A percentile compares a stretch with the other conserved stretches of the same genome.
These are phyloP conservation scores for Penicillium polonicum DNA, from an alignment of 2,329 filamentous ascomycete genomes.

Conservation along the genomic window DNA sequence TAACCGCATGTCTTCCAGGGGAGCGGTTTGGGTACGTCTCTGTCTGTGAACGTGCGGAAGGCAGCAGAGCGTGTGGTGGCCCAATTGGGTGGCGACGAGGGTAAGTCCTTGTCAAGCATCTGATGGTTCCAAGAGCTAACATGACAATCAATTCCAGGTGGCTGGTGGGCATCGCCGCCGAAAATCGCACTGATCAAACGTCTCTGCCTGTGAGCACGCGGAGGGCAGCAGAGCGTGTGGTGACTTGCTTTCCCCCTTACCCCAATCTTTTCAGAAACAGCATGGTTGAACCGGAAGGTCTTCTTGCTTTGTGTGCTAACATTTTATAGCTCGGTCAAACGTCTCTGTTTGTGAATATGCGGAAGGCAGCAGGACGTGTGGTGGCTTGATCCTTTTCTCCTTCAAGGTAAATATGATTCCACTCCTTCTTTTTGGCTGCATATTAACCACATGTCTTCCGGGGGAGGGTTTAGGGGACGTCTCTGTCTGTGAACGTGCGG, in stretches of 20 bases:
- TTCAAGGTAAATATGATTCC: too few species aligned
- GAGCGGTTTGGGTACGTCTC: not conserved
- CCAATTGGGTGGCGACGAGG: not conserved
- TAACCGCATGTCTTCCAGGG: too few species aligned
- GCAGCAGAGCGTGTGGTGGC: not conserved
- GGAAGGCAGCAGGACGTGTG: too few species aligned
- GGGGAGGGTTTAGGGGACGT: not conserved
- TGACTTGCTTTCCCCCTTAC: not conserved
- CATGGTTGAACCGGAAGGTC: not conserved
- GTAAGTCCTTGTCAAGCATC: not conserved
- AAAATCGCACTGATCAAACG: not conserved
- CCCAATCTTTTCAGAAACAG: not conserved
- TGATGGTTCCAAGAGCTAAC: not conserved
- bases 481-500: not conserved
- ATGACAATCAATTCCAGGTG: not conserved
- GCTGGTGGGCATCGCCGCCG: not conserved
- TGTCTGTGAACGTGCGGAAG: not conserved
- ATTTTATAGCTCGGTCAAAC: not conserved
- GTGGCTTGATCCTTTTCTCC: too few species aligned
- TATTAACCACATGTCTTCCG: too few species aligned
- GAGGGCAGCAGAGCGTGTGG: not conserved
- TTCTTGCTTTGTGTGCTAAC: not conserved
- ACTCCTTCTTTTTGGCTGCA: too few species aligned
- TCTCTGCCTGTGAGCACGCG: not conserved
- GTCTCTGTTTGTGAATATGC: too few species aligned